Evolutionary conservation across 2,329 filamentous ascomycete genomes (phyloP).

Genomic region (Ophiocordyceps camponoti-saundersi): DNA sequence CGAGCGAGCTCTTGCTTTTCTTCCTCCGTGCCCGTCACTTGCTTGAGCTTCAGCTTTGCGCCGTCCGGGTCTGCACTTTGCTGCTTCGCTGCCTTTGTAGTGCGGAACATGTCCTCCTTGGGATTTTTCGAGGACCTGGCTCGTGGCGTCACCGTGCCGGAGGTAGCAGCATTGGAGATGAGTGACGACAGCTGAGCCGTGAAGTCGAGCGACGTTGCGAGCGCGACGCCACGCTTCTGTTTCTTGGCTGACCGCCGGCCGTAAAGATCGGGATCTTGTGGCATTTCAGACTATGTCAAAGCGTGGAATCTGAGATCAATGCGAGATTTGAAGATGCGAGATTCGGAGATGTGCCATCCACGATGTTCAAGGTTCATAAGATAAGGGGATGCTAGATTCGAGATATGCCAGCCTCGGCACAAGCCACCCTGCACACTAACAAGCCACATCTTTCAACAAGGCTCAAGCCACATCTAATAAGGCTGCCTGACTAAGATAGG

Average conservation of each 20-base stretch:
- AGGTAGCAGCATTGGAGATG: conserved; percentile 38
- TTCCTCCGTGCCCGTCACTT: conserved; percentile 37
- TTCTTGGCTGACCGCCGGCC: conserved; percentile 57
- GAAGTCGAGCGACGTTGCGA: conserved; percentile 66
- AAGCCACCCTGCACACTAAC: neutral
- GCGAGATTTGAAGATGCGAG: neutral
- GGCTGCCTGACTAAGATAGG: neutral
- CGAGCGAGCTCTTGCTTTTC: conserved; percentile 53
- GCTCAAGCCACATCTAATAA: neutral
- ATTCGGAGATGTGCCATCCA: neutral
- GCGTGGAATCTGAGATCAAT: too few relatives aligned
- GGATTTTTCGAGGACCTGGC: conserved; percentile 27
- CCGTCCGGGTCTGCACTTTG: conserved; percentile 23
- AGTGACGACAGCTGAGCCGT: conserved; percentile 74
- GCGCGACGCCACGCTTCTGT: conserved; percentile 49
- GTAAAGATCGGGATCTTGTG: conserved; percentile 57
- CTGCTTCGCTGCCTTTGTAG: conserved; percentile 8
- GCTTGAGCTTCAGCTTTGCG: conserved; percentile 31
- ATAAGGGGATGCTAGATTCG: neutral
- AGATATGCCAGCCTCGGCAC: neutral
- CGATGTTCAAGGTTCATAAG: neutral
- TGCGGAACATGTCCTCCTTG: conserved; percentile 28
- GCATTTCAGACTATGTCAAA: conserved; percentile 32
- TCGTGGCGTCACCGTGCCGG: conserved; percentile 22
- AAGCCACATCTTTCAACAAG: neutral